Evolutionary conservation across 768 basidiomycete species (phyloP), one percentile per base, ranked within the genome.

Genomic region (Amanita pallidorosea): DNA sequence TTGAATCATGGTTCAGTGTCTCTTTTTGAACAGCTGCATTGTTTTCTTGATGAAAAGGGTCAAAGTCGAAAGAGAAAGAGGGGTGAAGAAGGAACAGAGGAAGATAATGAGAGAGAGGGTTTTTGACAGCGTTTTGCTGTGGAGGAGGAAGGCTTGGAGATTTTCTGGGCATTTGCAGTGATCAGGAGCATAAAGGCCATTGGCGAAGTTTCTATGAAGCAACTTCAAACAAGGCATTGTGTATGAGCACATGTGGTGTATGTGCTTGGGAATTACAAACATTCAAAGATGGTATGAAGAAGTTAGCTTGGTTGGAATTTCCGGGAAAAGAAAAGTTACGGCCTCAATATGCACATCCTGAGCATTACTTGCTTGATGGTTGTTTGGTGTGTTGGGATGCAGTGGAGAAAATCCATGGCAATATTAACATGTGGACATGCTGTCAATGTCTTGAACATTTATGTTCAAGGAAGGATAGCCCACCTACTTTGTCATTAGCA

Each of bases 401-500:
- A 4, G 20, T 43, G 5, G 42, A 20, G 6, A 6, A 22, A 20
- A 22, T 20, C 17, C 7, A 20, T 43, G 42, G 20, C 20, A 8
- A 5, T 27, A 3, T 44, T 9, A 2, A 9, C 27, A 23, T 25
- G 6, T 31, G n/a, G 2, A 5, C 20, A 27, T 44, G 43, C 27
- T 18, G 11, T 29, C 11, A 31, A 12, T 45, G 44, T 31, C 44
- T 27, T 3, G 5, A 25, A 3, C 44, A 48, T 5, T 48, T 48
- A 25, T 4, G 11, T 17, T 37, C 47, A 23, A 22, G 23, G 4
- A 17, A n/a, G 18, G 36, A 38, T 2, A 13, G 9, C 23, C 35
- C 35, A 2, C 47, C 47, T 49, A 6, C 22, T 18, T 41, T 38
- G 3, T 27, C 36, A 34, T 49, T 60, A 1, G 60, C 67, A 7